These are phyloP conservation scores for Penicillium daleae DNA, from an alignment of 495 filamentous ascomycete genomes.

Conservation along the genomic window DNA sequence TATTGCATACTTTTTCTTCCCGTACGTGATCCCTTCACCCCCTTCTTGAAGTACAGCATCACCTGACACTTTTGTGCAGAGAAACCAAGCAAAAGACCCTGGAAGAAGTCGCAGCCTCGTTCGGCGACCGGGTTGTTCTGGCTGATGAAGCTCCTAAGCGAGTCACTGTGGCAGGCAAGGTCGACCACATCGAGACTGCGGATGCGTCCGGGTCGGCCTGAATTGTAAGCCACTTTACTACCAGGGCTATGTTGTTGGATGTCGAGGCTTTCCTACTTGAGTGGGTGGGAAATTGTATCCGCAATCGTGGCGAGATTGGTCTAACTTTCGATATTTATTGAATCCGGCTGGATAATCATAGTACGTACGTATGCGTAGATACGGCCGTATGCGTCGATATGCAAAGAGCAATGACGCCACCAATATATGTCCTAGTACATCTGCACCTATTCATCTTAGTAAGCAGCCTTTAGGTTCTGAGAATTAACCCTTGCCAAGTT, in stretches of 20 bases:
- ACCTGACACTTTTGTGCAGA: slow-evolving; percentile 12
- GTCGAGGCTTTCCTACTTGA: background rate
- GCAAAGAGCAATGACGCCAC: too few relatives aligned
- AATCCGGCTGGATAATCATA: background rate
- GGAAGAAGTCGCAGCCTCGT: slow-evolving; percentile 61
- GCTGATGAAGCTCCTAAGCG: slow-evolving; percentile 38
- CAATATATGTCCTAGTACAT: too few relatives aligned
- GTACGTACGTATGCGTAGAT: background rate
- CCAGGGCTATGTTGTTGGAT: background rate
- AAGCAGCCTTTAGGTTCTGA: too few relatives aligned
- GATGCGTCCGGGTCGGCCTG: background rate
- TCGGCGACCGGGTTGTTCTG: slow-evolving; percentile 57
- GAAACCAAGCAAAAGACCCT: slow-evolving; percentile 61
- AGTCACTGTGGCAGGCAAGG: slow-evolving; percentile 18
- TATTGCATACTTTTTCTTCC: slow-evolving; percentile 59
- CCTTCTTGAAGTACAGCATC: background rate
- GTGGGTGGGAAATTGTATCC: background rate
- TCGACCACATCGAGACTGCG: slow-evolving; percentile 33
- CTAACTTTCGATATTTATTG: background rate
- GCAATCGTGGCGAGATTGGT: background rate
- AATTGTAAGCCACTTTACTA: background rate
- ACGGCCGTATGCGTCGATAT: too few relatives aligned
- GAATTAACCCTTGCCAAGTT: too few relatives aligned
- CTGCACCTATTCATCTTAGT: too few relatives aligned
- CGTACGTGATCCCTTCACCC: slow-evolving; percentile 35